Conservation (phyloP, 345 rosid genomes). For the Salix arbutifolia region DNA sequence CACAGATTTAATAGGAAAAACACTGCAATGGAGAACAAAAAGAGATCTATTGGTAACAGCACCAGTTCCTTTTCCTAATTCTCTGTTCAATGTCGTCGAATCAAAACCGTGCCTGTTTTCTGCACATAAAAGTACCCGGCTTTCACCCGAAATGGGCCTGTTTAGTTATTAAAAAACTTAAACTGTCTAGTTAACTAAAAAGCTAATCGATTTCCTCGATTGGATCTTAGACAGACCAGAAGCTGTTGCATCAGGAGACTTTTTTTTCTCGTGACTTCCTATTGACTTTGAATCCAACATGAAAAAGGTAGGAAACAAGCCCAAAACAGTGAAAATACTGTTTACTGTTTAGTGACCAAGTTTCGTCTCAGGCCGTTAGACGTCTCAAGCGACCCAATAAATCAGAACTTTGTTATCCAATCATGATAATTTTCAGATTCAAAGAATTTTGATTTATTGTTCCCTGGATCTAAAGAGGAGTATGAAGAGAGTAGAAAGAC, state of each 20-base stretch:
- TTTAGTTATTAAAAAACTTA: background rate
- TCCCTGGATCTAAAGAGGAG: background rate
- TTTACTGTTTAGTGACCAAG: background rate
- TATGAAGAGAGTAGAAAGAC: background rate
- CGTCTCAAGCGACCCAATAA: background rate
- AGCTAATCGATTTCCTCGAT: too few relatives aligned
- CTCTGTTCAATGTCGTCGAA: background rate
- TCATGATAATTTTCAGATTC: background rate
- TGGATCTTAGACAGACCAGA: too few relatives aligned
- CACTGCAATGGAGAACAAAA: background rate
- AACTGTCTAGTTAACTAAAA: too few relatives aligned
- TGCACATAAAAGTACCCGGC: background rate
- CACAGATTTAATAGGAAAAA: background rate
- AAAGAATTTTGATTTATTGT: background rate
- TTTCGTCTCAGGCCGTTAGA: background rate
- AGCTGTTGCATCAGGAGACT: background rate
- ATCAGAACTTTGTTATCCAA: background rate
- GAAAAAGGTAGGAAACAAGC: background rate
- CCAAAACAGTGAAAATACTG: background rate
- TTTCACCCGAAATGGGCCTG: background rate
- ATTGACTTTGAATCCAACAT: background rate
- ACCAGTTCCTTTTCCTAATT: background rate
- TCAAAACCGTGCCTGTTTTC: background rate
- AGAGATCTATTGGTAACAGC: background rate
- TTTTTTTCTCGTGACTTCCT: background rate